Conservation (phyloP, 495 filamentous ascomycete genomes). For the Xanthoparmelia taractica region DNA sequence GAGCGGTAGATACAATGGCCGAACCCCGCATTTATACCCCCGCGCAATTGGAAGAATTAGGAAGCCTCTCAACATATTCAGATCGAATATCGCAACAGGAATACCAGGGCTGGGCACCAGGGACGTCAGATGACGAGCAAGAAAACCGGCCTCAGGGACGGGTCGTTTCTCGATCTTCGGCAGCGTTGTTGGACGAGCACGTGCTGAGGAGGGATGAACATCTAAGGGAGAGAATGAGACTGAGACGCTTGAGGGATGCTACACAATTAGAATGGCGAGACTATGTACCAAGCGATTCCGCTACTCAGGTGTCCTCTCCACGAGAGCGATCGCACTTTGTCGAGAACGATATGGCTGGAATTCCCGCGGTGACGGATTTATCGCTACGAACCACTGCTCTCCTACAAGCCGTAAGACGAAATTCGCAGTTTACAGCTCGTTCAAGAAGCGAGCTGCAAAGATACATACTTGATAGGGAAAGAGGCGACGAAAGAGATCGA, state of each 20-base stretch:
- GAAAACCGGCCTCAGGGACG: slow-evolving; percentile 28
- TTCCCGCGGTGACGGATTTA: slow-evolving; percentile 16
- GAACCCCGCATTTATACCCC: slow-evolving; percentile 18
- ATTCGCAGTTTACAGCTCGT: slow-evolving; percentile 41
- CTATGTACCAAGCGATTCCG: slow-evolving; percentile 11
- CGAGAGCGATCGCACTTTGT: slow-evolving; percentile 14
- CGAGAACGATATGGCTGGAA: slow-evolving; percentile 13
- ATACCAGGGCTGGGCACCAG: slow-evolving; percentile 53
- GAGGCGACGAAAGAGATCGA: slow-evolving; percentile 23
- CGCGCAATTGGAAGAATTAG: slow-evolving; percentile 18
- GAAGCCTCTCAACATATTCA: slow-evolving; percentile 10
- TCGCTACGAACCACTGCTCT: slow-evolving; percentile 37
- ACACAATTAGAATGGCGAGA: slow-evolving; percentile 10
- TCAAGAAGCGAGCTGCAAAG: slow-evolving; percentile 32
- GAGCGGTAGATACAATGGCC: slow-evolving; percentile 15
- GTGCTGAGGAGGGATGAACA: slow-evolving; percentile 58
- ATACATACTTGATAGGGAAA: slow-evolving; percentile 41
- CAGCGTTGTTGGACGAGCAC: slow-evolving; percentile 65
- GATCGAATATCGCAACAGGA: slow-evolving; percentile 16
- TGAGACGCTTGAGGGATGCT: slow-evolving; percentile 17
- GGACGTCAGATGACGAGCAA: slow-evolving; percentile 42
- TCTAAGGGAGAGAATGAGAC: slow-evolving; percentile 19
- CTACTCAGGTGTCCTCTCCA: slow-evolving; percentile 2
- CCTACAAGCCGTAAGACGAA: slow-evolving; percentile 44
- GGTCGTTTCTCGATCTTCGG: slow-evolving; percentile 55